Evolutionary conservation across 2,329 filamentous ascomycete genomes (phyloP), one percentile per base, ranked within the genome.

Genomic region (Fusarium chuoi): DNA sequence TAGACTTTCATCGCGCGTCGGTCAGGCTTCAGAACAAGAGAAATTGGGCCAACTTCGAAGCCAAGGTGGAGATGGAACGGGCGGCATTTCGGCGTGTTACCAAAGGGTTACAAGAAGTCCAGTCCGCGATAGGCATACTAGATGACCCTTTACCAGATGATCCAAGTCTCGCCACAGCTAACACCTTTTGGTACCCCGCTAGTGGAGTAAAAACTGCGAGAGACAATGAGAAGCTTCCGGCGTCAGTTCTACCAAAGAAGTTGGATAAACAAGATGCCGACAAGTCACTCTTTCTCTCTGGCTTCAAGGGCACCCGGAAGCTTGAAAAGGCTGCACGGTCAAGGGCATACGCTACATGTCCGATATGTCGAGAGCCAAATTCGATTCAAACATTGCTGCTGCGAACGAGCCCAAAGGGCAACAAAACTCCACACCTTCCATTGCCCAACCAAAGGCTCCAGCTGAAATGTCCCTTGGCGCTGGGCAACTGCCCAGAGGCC

Each of bases 21-120:
- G 14, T 59, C 15, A 15, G 44, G 10, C 18, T 49, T 30, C 24
- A 22, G 18, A 59, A 59, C 44, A 24, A 24, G 24, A 12, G 39
- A 9, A 59, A 59, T 7, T 59, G 56, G 56, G 28, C 14, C 56
- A 30, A 24, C 30, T 59, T 59, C 11, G 44, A 59, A 49, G 42
- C 26, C 26, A 59, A 59, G 44, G 22, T 48, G 26, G 24, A 49
- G 5, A 42, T 33, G 15, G 44, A 49, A 15, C 35, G 10, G 3
- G 15, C 4, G 3, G 42, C 44, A 33, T 15, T 9, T 7, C 8
- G 24, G 5, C 42, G 18, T 13, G 44, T 59, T 3, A 38, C 39
- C 33, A 33, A 30, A 30, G 4, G 33, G 7, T 9, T 59, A 39
- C 24, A 20, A 18, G 56, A 59, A 26, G 44, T 59, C 7, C 56